A percentile compares a stretch with the other conserved stretches of the same genome.
These are phyloP conservation scores for Tolypocladium inflatum DNA, from an alignment of 2,329 filamentous ascomycete species.

Conservation along the genomic window DNA sequence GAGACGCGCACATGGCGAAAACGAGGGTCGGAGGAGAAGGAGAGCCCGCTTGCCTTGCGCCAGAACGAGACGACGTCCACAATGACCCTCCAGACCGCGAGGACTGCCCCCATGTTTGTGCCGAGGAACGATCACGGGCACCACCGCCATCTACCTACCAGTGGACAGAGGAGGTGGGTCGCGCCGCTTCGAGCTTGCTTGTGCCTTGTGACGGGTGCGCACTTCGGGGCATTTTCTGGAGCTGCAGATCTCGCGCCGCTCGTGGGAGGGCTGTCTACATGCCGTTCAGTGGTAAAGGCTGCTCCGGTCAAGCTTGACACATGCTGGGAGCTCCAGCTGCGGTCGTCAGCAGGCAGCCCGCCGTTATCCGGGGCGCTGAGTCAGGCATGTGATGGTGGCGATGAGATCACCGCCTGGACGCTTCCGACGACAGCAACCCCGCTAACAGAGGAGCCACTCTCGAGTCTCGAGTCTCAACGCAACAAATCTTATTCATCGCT, in stretches of 20 bases:
- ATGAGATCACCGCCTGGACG: slow-evolving; percentile 15
- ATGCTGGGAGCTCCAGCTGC: background rate
- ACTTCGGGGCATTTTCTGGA: background rate
- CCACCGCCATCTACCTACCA: background rate
- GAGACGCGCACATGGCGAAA: slow-evolving; percentile 7
- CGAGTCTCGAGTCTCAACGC: no score
- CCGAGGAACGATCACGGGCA: slow-evolving; percentile 21
- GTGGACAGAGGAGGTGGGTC: background rate
- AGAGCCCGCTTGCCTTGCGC: slow-evolving; percentile 41
- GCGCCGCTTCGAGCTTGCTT: background rate
- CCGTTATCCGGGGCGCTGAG: background rate
- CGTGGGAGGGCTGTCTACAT: background rate
- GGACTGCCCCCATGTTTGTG: slow-evolving; percentile 31
- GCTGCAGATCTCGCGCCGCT: background rate
- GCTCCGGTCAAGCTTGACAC: background rate
- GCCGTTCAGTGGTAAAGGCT: background rate
- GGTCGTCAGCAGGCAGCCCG: background rate
- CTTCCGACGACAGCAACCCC: background rate
- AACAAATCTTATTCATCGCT: no score
- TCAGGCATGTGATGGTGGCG: slow-evolving; percentile 18
- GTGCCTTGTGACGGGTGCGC: background rate
- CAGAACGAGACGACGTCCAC: slow-evolving; percentile 54
- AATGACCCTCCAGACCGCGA: slow-evolving; percentile 47
- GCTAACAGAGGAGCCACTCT: background rate
- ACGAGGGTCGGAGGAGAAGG: slow-evolving; percentile 1